Percentiles rank a stretch among this genome's conserved stretches.
Evolutionary conservation across 768 basidiomycete genomes (phyloP).

Genomic region (Mrakia hoshinonis): DNA sequence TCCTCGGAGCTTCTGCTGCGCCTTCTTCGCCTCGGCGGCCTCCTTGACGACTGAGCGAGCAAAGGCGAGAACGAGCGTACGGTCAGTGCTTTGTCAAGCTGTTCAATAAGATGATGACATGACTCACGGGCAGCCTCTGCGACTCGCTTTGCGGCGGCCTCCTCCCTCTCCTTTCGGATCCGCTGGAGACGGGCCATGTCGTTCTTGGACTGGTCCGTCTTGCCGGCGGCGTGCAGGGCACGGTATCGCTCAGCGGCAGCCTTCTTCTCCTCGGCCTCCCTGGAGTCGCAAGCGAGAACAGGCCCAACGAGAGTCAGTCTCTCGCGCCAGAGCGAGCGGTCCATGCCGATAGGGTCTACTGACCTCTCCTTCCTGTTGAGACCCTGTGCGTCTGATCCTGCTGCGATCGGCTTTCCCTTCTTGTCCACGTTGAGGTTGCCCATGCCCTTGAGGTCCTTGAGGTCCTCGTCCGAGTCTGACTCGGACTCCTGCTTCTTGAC

Average conservation of each 20-base stretch:
- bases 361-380: constrained; percentile 40
- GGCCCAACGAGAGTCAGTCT: not conserved
- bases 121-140: constrained; percentile 56
- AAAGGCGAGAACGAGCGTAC: too few species aligned
- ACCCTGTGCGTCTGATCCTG: constrained; percentile 28
- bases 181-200: constrained; percentile 78
- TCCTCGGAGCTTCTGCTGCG: constrained; percentile 22
- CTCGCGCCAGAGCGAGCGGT: not conserved
- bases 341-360: constrained; percentile 22
- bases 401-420: constrained; percentile 27
- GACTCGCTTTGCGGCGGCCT: constrained; percentile 74
- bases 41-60: constrained; percentile 11
- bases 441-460: constrained; percentile 77
- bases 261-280: constrained; percentile 85
- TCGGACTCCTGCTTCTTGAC: constrained; percentile 38
- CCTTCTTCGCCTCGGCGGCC: constrained; percentile 27
- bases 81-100: not conserved
- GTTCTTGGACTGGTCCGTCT: constrained; percentile 81
- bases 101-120: not conserved
- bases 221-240: constrained; percentile 63
- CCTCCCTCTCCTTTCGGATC: constrained; percentile 80
- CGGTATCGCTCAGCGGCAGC: constrained; percentile 79
- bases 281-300: constrained; percentile 44
- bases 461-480: constrained; percentile 54
- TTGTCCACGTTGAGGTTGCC: constrained; percentile 31